Conservation (phyloP, 305 asterid genomes). For the Striga hermonthica region DNA sequence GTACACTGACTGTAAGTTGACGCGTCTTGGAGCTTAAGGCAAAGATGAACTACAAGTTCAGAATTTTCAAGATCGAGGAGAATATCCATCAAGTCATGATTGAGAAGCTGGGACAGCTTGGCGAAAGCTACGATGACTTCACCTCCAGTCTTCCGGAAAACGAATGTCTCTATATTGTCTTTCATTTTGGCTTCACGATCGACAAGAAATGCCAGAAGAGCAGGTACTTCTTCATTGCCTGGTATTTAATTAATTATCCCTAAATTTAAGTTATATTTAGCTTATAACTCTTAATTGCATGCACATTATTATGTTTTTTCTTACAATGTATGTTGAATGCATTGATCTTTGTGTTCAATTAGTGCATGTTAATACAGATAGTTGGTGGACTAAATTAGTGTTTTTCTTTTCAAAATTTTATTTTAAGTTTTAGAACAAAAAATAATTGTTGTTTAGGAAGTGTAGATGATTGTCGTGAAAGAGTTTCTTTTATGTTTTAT, state of each 20-base stretch:
- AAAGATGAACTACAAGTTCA: constrained; percentile 32
- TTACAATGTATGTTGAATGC: too few relatives aligned
- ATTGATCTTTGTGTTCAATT: too few relatives aligned
- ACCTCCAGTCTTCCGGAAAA: constrained; percentile 31
- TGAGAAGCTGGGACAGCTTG: constrained; percentile 33
- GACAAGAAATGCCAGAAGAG: constrained; percentile 36
- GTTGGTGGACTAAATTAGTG: too few relatives aligned
- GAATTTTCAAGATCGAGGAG: constrained; percentile 37
- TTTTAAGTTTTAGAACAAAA: too few relatives aligned
- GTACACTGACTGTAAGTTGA: constrained; percentile 34
- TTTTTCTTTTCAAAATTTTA: too few relatives aligned
- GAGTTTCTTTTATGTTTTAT: too few relatives aligned
- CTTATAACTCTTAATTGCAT: too few relatives aligned
- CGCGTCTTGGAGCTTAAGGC: constrained; percentile 38
- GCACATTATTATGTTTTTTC: too few relatives aligned
- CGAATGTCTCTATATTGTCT: constrained; percentile 37
- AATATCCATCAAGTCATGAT: constrained; percentile 29
- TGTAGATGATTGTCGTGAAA: too few relatives aligned
- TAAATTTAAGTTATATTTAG: too few relatives aligned
- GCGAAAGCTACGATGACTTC: constrained; percentile 33
- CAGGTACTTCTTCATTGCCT: constrained; percentile 39
- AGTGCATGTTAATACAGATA: too few relatives aligned
- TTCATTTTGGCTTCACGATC: constrained; percentile 32
- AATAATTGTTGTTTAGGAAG: too few relatives aligned
- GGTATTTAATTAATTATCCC: constrained; percentile 25